Evolutionary conservation across 2,329 filamentous ascomycete genomes (phyloP).

Genomic region (Pyrenochaeta sp.): DNA sequence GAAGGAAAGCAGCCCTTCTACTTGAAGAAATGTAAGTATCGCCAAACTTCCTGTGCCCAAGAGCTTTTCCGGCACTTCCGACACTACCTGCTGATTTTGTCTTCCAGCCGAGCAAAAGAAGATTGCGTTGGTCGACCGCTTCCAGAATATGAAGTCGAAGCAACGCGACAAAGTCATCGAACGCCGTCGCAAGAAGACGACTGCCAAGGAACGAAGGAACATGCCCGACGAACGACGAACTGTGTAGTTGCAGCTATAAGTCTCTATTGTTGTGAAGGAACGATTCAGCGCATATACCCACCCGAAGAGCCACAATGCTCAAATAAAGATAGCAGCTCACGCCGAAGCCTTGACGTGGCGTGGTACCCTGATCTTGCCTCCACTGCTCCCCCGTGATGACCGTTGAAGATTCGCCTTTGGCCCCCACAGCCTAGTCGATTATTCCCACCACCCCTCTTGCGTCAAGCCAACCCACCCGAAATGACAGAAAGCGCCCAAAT

Average conservation of each 20-base stretch:
- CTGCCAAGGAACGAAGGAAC: conserved; percentile 79
- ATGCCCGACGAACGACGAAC: conserved; percentile 56
- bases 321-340: not conserved
- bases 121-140: conserved; percentile 79
- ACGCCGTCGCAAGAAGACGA: conserved; percentile 87
- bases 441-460: not conserved
- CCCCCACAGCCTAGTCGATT: not conserved
- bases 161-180: conserved; percentile 87
- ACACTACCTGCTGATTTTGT: conserved; percentile 30
- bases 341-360: not conserved
- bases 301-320: not conserved
- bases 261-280: not conserved
- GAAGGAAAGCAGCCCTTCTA: conserved; percentile 94
- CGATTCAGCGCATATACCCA: conserved; percentile 10
- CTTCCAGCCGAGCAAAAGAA: conserved; percentile 81
- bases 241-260: conserved; percentile 14
- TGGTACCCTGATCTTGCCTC: too few species aligned
- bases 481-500: conserved; percentile 19
- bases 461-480: not conserved
- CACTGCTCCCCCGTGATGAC: too few species aligned
- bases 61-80: too few species aligned
- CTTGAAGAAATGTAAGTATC: conserved; percentile 73
- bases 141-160: conserved; percentile 82
- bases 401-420: not conserved
- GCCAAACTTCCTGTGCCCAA: not conserved